Conservation (phyloP, 306 rosid genomes). For the Inga oerstediana region DNA sequence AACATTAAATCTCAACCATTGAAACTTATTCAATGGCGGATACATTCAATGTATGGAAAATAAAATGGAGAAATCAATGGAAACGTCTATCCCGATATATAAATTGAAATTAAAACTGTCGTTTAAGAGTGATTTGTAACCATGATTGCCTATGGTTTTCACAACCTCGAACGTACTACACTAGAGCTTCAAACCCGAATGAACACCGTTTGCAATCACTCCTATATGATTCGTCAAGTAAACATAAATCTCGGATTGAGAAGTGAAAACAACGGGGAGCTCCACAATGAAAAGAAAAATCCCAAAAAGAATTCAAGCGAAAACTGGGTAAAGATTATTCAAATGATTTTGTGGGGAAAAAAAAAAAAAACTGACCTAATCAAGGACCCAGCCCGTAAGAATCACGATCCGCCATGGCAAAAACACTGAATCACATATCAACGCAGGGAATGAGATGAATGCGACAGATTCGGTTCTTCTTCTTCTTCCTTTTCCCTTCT, state of each 20-base stretch:
- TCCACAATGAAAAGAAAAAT: neutral
- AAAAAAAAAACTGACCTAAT: slow-evolving; percentile 7
- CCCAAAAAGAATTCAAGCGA: slow-evolving; percentile 12
- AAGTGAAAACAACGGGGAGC: neutral
- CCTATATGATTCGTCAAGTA: neutral
- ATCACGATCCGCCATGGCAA: slow-evolving; percentile 68
- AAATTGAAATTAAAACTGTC: neutral
- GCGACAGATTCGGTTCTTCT: neutral
- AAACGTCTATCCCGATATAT: too few species aligned
- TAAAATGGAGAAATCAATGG: too few species aligned
- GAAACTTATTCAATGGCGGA: too few species aligned
- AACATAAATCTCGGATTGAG: neutral
- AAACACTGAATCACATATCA: slow-evolving; percentile 22
- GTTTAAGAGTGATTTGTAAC: neutral
- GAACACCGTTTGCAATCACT: neutral
- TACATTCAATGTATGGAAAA: too few species aligned
- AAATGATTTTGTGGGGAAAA: neutral
- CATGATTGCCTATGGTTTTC: neutral
- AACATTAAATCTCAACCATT: too few species aligned
- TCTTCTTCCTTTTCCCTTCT: slow-evolving; percentile 2
- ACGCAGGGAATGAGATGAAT: slow-evolving; percentile 1
- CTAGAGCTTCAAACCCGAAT: neutral
- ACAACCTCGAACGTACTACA: neutral
- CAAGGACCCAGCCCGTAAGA: slow-evolving; percentile 61
- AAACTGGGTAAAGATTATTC: neutral